phyloP scores from a whole-genome alignment of 352 stramenopile species.

The Globisporangium cystogenes region DNA sequence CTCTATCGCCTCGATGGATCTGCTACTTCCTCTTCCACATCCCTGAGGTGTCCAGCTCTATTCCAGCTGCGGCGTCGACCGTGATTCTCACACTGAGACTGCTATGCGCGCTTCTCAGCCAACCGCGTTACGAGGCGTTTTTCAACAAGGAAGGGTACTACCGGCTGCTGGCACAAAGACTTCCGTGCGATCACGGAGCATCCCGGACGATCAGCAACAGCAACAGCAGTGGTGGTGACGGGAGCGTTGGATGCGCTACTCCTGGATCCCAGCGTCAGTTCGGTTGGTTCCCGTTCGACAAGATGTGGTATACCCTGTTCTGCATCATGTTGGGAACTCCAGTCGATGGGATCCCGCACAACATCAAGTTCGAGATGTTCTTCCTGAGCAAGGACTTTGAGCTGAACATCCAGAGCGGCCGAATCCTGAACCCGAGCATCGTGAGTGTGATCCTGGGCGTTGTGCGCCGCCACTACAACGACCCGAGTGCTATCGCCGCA shows the following conservation, averaged over 20 bases:
- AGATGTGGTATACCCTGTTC: conserved; percentile 69
- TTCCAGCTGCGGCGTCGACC: conserved; percentile 35
- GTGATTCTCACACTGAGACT: conserved; percentile 48
- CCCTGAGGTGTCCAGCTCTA: conserved; percentile 5
- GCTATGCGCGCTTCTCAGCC: conserved; percentile 37
- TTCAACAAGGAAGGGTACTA: conserved; percentile 74
- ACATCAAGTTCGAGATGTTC: conserved; percentile 60
- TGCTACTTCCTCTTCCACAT: conserved; percentile 54
- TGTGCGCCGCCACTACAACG: conserved; percentile 52
- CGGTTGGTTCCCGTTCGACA: conserved; percentile 47
- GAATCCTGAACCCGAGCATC: conserved; percentile 44
- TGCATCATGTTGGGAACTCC: conserved; percentile 56
- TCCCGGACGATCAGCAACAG: not conserved
- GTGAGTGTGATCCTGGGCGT: conserved; percentile 45
- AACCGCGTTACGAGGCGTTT: conserved; percentile 37
- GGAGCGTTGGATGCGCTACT: too few relatives aligned
- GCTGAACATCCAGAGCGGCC: conserved; percentile 52
- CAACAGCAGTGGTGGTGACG: not conserved
- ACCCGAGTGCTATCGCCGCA: conserved; percentile 25
- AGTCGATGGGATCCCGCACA: conserved; percentile 50
- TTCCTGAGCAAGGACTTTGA: conserved; percentile 66
- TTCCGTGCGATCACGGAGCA: conserved; percentile 35
- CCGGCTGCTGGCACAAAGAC: conserved; percentile 46
- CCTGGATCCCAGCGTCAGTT: not conserved
- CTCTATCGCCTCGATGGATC: conserved; percentile 57